phyloP scores from a whole-genome alignment of 371 early-diverging fungal species.

The Mucor piriformis region DNA sequence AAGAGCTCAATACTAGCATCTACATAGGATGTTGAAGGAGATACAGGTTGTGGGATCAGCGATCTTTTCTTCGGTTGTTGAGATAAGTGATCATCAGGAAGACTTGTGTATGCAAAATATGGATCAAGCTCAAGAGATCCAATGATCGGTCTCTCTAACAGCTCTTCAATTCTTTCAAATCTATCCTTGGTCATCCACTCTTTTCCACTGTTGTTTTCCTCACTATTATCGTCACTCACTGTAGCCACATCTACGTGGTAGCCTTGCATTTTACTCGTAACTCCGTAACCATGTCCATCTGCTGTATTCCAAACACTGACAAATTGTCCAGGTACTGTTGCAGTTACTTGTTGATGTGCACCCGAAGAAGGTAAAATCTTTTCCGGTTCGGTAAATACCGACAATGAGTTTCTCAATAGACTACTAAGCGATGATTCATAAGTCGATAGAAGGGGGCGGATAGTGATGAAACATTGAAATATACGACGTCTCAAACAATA shows the following conservation, averaged over 20 bases:
- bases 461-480: slow-evolving; percentile 73
- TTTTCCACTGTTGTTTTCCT: slow-evolving; percentile 42
- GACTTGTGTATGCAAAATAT: slow-evolving; percentile 56
- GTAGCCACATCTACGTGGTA: slow-evolving; percentile 53
- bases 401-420: slow-evolving; percentile 57
- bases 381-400: slow-evolving; percentile 62
- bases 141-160: slow-evolving; percentile 63
- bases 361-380: slow-evolving; percentile 55
- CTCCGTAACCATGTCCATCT: slow-evolving; percentile 66
- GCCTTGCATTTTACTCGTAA: slow-evolving; percentile 65
- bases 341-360: slow-evolving; percentile 54
- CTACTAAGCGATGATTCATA: slow-evolving; percentile 68
- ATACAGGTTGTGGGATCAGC: slow-evolving; percentile 36
- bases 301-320: slow-evolving; percentile 60
- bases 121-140: slow-evolving; percentile 68
- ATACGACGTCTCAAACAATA: slow-evolving; percentile 67
- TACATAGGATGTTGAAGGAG: slow-evolving; percentile 46
- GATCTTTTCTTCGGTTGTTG: slow-evolving; percentile 8
- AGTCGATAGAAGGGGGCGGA: slow-evolving; percentile 63
- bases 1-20: slow-evolving; percentile 68
- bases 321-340: slow-evolving; percentile 59
- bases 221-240: slow-evolving; percentile 37
- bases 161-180: slow-evolving; percentile 58
- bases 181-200: slow-evolving; percentile 63
- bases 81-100: slow-evolving; percentile 17